Conservation (phyloP, 257 asterid species). For the Nicotiana tomentosiformis region DNA sequence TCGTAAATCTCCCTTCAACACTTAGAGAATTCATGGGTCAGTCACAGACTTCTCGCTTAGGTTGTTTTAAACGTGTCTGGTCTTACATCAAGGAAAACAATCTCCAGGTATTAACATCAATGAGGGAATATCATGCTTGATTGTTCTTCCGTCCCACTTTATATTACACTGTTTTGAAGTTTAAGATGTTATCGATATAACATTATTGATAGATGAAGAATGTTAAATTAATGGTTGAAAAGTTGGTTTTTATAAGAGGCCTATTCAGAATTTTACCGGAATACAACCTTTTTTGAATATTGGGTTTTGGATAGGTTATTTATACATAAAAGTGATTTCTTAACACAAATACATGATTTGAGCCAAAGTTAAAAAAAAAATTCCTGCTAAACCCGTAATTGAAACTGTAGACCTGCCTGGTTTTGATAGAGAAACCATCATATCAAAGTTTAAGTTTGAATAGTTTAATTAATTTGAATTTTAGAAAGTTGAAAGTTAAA, state of each 20-base stretch:
- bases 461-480: neutral
- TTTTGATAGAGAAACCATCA: neutral
- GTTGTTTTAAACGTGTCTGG: conserved; percentile 80
- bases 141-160: neutral
- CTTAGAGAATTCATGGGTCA: conserved; percentile 90
- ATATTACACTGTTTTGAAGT: neutral
- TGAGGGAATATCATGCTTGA: neutral
- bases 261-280: too few relatives aligned
- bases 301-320: too few relatives aligned
- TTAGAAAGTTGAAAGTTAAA: neutral
- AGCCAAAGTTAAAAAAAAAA: too few relatives aligned
- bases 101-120: conserved; percentile 55
- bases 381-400: too few relatives aligned
- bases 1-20: conserved; percentile 70
- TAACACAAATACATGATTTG: too few relatives aligned
- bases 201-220: neutral
- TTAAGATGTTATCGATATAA: neutral
- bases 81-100: conserved; percentile 73
- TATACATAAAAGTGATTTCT: too few relatives aligned
- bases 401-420: too few relatives aligned
- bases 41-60: conserved; percentile 86
- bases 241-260: neutral
- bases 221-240: neutral
- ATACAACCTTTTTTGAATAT: too few relatives aligned
- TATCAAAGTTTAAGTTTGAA: neutral